These are phyloP conservation scores for Saturnispora dispora DNA, from an alignment of 805 yeast genomes.

Conservation along the genomic window DNA sequence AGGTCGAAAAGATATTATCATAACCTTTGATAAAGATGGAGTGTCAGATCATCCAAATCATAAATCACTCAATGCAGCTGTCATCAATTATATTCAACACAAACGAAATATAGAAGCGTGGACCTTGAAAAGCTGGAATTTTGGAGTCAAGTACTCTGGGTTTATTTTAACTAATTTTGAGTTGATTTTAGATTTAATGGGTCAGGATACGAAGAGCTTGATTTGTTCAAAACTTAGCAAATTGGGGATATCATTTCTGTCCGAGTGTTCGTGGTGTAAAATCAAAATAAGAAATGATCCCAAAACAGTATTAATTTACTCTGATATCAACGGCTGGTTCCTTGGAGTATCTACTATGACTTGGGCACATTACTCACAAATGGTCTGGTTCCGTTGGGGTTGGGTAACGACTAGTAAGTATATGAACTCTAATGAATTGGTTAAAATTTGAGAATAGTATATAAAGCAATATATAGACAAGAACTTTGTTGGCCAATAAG, in stretches of 20 bases:
- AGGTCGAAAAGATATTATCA: slow-evolving; percentile 25
- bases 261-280: neutral
- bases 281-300: neutral
- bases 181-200: slow-evolving; percentile 5
- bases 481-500: neutral
- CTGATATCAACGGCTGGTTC: slow-evolving; percentile 32
- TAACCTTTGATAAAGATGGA: slow-evolving; percentile 79
- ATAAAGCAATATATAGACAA: neutral
- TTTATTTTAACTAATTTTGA: slow-evolving; percentile 33
- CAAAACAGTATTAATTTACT: slow-evolving; percentile 30
- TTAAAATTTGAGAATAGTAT: slow-evolving; percentile 13
- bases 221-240: neutral
- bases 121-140: slow-evolving; percentile 26
- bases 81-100: slow-evolving; percentile 26
- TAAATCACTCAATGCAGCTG: slow-evolving; percentile 49
- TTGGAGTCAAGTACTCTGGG: slow-evolving; percentile 40
- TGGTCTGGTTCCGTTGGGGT: slow-evolving; percentile 91
- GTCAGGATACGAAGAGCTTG: neutral
- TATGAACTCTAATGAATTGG: slow-evolving; percentile 64
- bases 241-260: neutral
- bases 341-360: slow-evolving; percentile 62
- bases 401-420: slow-evolving; percentile 78
- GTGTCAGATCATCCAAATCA: slow-evolving; percentile 89
- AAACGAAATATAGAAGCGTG: slow-evolving; percentile 14
- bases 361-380: slow-evolving; percentile 75